Evolutionary conservation across 345 rosid genomes (phyloP), one percentile per base, ranked within the genome.

Genomic region (Carallia brachiata): DNA sequence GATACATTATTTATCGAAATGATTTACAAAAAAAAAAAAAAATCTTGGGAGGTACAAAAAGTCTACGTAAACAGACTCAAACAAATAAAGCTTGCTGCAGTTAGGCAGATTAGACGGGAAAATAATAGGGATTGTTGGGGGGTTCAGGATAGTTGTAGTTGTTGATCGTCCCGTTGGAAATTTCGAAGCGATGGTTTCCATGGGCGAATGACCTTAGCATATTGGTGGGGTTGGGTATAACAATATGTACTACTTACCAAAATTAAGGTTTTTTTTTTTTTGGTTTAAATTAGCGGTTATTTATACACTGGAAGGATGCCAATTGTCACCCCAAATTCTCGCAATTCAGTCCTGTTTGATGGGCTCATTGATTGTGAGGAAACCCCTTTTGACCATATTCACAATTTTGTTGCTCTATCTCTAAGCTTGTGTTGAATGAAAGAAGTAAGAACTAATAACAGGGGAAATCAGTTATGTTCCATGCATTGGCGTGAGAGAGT

Each of bases 191-290:
- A 59, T 36, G 60, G 31, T 1, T 34, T 40, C 9, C 47, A 7
- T 7, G 17, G 7, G 4, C 10, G 44, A 62, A 7, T 0, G 9
- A 3, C 6, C 3, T 19, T 7, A 34, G 6, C 12, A 6, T 4
- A 6, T n/a, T 57, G n/a, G 65, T 54, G 32, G 13, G 39, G 57
- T 58, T 44, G 72, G 65, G 63, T 31, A 57, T 1, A 39, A 60
- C 63, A 47, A 68, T 3, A 8, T 31, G 4, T 6, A 3, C 13
- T 58, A 3, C 50, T 44, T 23, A 58, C 55, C 64, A 40, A 55
- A 37, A 55, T 44, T 10, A 10, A 3, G 10, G 47, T 9, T 3
- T 39, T 7, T 39, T 39, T 55, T 48, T 30, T 44, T 64, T 64
- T 2, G 34, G 34, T 32, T 32, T 32, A 32, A 32, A 32, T 44